phyloP scores from a whole-genome alignment of 1,139 yeast species.

The Geotrichum fermentans region DNA sequence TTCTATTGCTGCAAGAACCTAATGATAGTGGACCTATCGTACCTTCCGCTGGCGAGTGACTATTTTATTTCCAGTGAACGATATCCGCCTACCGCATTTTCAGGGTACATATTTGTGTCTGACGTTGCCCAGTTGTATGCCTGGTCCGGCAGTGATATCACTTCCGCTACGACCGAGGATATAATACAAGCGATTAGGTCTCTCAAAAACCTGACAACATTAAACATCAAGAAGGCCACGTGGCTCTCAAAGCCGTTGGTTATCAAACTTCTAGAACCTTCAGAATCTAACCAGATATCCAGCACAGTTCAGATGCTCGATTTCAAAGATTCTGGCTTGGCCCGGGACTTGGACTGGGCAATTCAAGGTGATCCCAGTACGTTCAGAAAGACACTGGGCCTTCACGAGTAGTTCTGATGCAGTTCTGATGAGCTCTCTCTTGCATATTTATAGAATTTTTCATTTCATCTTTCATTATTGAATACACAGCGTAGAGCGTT shows the following conservation, averaged over 20 bases:
- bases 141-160: conserved; percentile 30
- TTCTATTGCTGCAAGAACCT: conserved; percentile 28
- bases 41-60: conserved; percentile 32
- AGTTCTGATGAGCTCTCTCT: too few relatives aligned
- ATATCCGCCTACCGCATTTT: conserved; percentile 23
- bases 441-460: too few relatives aligned
- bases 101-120: conserved; percentile 28
- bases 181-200: conserved; percentile 25
- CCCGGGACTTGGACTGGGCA: conserved; percentile 26
- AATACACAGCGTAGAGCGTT: too few relatives aligned
- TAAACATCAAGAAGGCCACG: conserved; percentile 26
- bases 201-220: conserved; percentile 21
- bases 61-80: conserved; percentile 24
- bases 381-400: neutral
- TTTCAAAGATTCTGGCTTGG: conserved; percentile 25
- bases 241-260: conserved; percentile 28
- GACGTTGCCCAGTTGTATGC: conserved; percentile 31
- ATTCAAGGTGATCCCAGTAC: conserved; percentile 16
- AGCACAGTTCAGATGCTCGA: conserved; percentile 20
- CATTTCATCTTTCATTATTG: too few relatives aligned
- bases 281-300: conserved; percentile 3
- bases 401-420: neutral
- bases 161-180: conserved; percentile 24
- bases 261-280: conserved; percentile 14
- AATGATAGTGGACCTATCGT: conserved; percentile 27